Percentiles rank a stretch among this genome's conserved stretches.
phyloP scores from a whole-genome alignment of 768 basidiomycete species.

The Russula sp. region DNA sequence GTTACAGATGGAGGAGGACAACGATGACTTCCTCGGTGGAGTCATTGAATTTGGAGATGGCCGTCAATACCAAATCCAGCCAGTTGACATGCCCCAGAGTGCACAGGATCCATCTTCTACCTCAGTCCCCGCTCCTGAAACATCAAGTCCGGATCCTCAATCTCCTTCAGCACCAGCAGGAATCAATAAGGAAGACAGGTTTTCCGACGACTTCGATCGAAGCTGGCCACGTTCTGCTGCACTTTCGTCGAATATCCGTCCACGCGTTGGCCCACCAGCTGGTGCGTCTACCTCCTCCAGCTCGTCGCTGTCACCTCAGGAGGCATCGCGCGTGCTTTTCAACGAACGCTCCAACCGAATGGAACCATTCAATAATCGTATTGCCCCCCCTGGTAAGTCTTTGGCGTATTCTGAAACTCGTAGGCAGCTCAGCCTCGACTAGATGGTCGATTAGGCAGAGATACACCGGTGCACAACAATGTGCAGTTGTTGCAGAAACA shows the following conservation, averaged over 20 bases:
- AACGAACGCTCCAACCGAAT: constrained; percentile 89
- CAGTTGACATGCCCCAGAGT: constrained; percentile 30
- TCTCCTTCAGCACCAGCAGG: constrained; percentile 30
- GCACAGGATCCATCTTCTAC: constrained; percentile 14
- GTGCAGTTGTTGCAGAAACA: constrained; percentile 60
- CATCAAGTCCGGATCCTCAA: background rate
- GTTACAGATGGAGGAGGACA: constrained; percentile 80
- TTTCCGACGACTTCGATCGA: constrained; percentile 91
- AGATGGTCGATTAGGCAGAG: constrained; percentile 37
- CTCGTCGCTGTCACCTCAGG: constrained; percentile 42
- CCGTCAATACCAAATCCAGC: constrained; percentile 77
- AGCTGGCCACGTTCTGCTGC: constrained; percentile 81
- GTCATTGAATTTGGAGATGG: constrained; percentile 97
- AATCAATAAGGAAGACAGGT: constrained; percentile 79
- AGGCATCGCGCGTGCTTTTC: constrained; percentile 74
- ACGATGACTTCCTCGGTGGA: constrained; percentile 80
- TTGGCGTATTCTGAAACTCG: constrained; percentile 8
- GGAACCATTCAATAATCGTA: constrained; percentile 63
- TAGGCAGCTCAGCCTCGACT: constrained; percentile 34
- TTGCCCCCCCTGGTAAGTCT: constrained; percentile 30
- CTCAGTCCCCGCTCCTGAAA: constrained; percentile 1
- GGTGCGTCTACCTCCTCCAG: constrained; percentile 33
- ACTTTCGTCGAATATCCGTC: constrained; percentile 38
- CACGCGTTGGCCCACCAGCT: constrained; percentile 16
- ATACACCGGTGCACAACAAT: constrained; percentile 37